phyloP scores from a whole-genome alignment of 441 rosid genomes.

The Gossypium gossypioides region DNA sequence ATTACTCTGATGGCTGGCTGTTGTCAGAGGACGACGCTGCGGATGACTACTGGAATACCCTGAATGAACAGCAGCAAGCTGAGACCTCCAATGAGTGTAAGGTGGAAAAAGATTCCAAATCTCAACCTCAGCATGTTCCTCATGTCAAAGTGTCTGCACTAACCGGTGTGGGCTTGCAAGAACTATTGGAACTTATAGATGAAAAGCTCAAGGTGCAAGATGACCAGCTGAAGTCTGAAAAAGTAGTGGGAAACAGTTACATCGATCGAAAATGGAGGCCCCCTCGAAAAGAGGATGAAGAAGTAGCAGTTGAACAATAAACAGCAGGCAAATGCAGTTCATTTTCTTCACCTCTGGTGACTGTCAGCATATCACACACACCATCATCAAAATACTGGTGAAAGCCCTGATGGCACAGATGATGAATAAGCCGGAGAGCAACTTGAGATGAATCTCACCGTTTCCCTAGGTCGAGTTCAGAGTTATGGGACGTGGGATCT shows the following conservation, averaged over 20 bases:
- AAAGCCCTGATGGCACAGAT: background rate
- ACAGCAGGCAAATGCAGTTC: background rate
- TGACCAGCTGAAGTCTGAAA: constrained; percentile 25
- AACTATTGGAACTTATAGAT: constrained; percentile 50
- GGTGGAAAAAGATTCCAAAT: constrained; percentile 13
- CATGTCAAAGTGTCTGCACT: constrained; percentile 39
- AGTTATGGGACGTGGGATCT: background rate
- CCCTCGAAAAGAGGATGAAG: constrained; percentile 29
- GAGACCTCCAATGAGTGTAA: constrained; percentile 9
- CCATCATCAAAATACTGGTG: background rate
- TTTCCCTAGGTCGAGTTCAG: background rate
- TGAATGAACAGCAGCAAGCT: constrained; percentile 19
- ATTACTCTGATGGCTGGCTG: constrained; percentile 36
- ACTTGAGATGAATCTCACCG: background rate
- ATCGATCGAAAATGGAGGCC: constrained; percentile 71
- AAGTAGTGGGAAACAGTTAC: constrained; percentile 29
- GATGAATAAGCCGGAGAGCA: background rate
- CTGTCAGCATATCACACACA: background rate
- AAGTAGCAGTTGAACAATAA: constrained; percentile 25
- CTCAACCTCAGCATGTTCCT: constrained; percentile 31
- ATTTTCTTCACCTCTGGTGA: background rate
- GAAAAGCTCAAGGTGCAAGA: constrained; percentile 42
- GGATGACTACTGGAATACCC: constrained; percentile 26
- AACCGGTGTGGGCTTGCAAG: constrained; percentile 50
- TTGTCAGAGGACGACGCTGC: constrained; percentile 33